Conservation (phyloP, 2,329 filamentous ascomycete species). For the Fusarium acutatum region DNA sequence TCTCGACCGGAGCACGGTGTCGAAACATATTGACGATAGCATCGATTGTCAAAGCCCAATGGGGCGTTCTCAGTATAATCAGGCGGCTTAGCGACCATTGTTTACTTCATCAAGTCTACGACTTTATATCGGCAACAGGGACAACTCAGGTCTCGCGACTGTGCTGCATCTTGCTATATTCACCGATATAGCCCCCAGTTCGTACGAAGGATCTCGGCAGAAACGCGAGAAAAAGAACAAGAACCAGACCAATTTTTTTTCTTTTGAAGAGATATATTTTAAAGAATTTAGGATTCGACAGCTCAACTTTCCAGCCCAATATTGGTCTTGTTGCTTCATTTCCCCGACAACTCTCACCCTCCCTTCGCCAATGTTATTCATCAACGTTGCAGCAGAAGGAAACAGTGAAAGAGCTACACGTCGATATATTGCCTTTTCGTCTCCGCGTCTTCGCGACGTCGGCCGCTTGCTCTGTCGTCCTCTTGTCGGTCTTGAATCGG, state of each 20-base stretch:
- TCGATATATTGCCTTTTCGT: conserved; percentile 1
- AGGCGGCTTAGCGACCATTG: background rate
- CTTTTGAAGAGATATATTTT: background rate
- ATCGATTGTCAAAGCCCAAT: background rate
- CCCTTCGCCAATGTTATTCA: conserved; percentile 19
- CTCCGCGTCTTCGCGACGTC: conserved; percentile 37
- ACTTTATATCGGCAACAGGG: background rate
- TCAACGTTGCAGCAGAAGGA: conserved; percentile 3
- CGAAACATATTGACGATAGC: conserved; percentile 6
- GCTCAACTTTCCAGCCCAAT: background rate
- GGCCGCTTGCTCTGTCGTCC: conserved; percentile 24
- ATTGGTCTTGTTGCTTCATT: background rate
- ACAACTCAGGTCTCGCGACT: conserved; percentile 14
- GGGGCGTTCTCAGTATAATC: background rate
- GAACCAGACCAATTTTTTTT: background rate
- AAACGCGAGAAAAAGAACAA: background rate
- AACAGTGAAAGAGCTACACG: background rate
- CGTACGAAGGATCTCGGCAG: background rate
- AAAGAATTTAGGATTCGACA: background rate
- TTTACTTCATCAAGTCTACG: background rate
- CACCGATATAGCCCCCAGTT: conserved; percentile 4
- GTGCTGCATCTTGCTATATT: conserved; percentile 15
- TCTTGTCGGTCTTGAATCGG: conserved; percentile 5
- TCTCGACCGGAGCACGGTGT: background rate
- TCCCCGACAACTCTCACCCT: background rate